Evolutionary conservation across 345 rosid genomes (phyloP).

Genomic region (Gossypium thurberi): DNA sequence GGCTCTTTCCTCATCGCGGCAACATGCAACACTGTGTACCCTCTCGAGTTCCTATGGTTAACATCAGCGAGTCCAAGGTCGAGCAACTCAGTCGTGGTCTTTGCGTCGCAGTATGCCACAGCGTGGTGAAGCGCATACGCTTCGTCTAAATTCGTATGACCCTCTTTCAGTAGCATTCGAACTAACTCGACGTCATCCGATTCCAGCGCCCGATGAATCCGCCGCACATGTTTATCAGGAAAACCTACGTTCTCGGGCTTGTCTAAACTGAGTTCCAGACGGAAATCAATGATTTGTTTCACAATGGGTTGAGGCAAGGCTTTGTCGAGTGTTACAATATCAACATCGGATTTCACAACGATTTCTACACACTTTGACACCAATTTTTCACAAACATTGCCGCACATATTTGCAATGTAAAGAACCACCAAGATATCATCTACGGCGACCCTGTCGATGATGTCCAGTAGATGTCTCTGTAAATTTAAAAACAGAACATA

Average conservation of each 20-base stretch:
- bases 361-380: slow-evolving; percentile 40
- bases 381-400: slow-evolving; percentile 46
- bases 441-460: slow-evolving; percentile 48
- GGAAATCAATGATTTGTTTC: slow-evolving; percentile 41
- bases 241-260: slow-evolving; percentile 23
- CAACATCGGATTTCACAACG: slow-evolving; percentile 54
- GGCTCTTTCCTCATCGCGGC: slow-evolving; percentile 85
- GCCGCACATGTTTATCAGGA: slow-evolving; percentile 50
- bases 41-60: slow-evolving; percentile 50
- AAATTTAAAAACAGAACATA: slow-evolving; percentile 14
- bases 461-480: slow-evolving; percentile 59
- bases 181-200: slow-evolving; percentile 86
- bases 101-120: slow-evolving; percentile 67
- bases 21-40: slow-evolving; percentile 68
- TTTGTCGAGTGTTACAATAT: slow-evolving; percentile 51
- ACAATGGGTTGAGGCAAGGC: slow-evolving; percentile 46
- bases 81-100: slow-evolving; percentile 66
- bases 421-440: slow-evolving; percentile 65
- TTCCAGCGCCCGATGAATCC: slow-evolving; percentile 70
- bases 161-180: slow-evolving; percentile 67
- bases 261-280: slow-evolving; percentile 32
- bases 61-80: slow-evolving; percentile 71
- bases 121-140: slow-evolving; percentile 78
- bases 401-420: slow-evolving; percentile 48
- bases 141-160: slow-evolving; percentile 56